These are phyloP conservation scores for Fusarium nematophilum DNA, from an alignment of 2,329 filamentous ascomycete species.

Conservation along the genomic window DNA sequence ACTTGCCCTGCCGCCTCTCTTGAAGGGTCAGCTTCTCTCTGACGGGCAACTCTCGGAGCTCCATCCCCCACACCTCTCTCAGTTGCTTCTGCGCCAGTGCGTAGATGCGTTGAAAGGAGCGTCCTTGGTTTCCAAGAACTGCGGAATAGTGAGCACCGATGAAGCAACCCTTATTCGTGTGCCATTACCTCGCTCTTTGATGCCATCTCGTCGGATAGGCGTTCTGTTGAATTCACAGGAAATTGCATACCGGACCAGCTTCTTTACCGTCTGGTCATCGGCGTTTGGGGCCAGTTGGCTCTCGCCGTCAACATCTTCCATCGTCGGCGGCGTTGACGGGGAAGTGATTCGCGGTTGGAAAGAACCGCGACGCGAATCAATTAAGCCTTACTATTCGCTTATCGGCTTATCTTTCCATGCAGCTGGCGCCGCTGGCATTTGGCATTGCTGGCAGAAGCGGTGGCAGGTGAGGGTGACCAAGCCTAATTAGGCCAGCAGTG, in stretches of 20 bases:
- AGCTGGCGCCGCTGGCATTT: no score
- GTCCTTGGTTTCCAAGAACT: slow-evolving; percentile 78
- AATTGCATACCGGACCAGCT: slow-evolving; percentile 75
- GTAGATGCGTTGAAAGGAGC: slow-evolving; percentile 83
- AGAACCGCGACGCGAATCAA: no score
- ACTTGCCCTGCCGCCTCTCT: slow-evolving; percentile 78
- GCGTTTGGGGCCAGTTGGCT: slow-evolving; percentile 50
- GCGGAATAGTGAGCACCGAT: slow-evolving; percentile 12
- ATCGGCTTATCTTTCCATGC: no score
- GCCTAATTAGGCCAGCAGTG: no score
- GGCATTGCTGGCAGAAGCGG: no score
- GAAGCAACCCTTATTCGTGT: accelerated
- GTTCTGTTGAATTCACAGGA: slow-evolving; percentile 73
- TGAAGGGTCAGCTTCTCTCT: slow-evolving; percentile 84
- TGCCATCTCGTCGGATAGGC: slow-evolving; percentile 70
- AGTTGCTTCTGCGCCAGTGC: slow-evolving; percentile 79
- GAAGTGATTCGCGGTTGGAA: no score
- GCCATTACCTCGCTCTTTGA: slow-evolving; percentile 69
- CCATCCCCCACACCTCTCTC: slow-evolving; percentile 85
- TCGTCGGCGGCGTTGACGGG: slow-evolving; percentile 46
- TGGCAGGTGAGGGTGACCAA: no score
- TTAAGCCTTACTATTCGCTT: no score
- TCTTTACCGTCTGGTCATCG: slow-evolving; percentile 69
- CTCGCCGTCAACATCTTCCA: slow-evolving; percentile 48
- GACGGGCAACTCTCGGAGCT: slow-evolving; percentile 83